Base-by-base conservation (phyloP, 768 basidiomycete genomes). In the Mycena galopus region DNA sequence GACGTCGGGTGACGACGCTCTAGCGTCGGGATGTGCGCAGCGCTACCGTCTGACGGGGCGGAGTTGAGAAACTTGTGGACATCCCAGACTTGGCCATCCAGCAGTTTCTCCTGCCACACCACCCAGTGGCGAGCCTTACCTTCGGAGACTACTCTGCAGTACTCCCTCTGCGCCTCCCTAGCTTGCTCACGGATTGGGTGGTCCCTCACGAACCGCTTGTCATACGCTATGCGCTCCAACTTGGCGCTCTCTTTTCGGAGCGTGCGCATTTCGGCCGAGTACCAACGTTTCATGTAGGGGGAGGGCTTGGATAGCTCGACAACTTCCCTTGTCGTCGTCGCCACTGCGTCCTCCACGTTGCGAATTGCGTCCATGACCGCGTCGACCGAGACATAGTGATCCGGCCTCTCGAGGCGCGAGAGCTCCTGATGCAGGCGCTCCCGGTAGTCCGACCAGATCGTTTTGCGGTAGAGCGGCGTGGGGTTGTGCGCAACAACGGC, bases 381-480 rank as follows among this genome's bases (percentile, higher is more conserved):
- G 11, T 61, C 44, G n/a, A 19, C 7, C 1, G 58, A 63, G 16
- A 29, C 3, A 11, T 68, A 70, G 5, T 17, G 30, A 39, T 68
- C 42, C 1, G 21, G 29, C 0, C 39, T 47, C 7, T 63, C 56
- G 6, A 67, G 21, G 6, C 11, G n/a, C 2, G 60, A 19, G 11
- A 66, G 33, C 16, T 23, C 32, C 9, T 25, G 37, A 1, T 19
- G 11, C 0, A 86, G 76, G 3, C 21, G 51, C 10, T 74, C 61
- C 4, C 73, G 56, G 67, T 84, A 83, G 0, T 72, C 61, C 4
- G 47, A 50, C 85, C 84, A 86, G 69, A 84, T 78, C 0, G 77
- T 75, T 10, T 35, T 37, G 2, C 77, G 37, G 65, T 80, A 87
- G 76, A 86, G 81, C 6, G 62, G 33, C 0, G 47, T n/a, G 0